phyloP scores from a whole-genome alignment of 2,329 filamentous ascomycete species.

The Fusarium chlamydosporum region DNA sequence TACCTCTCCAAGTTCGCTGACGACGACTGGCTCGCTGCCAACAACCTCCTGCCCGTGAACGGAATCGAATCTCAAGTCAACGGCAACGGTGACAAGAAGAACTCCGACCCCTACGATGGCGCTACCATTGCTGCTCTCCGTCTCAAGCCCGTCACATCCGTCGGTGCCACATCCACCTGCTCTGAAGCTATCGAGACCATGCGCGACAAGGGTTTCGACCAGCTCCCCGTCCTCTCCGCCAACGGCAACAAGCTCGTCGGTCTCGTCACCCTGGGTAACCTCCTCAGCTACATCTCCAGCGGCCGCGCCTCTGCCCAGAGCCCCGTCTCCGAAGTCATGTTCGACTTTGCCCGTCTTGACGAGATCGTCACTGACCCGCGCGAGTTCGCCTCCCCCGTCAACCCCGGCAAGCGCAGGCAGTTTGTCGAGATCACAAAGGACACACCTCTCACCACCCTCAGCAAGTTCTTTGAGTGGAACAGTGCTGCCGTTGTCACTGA shows the following conservation, averaged over 20 bases:
- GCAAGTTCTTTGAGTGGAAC: constrained; percentile 98
- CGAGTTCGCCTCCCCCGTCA: constrained; percentile 65
- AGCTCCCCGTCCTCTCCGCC: constrained; percentile 87
- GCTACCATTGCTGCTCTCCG: constrained; percentile 87
- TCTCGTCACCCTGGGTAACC: constrained; percentile 93
- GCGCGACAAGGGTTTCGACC: constrained; percentile 98
- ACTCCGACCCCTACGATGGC: constrained; percentile 78
- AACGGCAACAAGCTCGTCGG: constrained; percentile 83
- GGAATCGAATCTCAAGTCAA: constrained; percentile 64
- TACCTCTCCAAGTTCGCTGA: constrained; percentile 99
- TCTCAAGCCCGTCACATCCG: constrained; percentile 92
- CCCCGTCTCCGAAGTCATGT: constrained; percentile 92
- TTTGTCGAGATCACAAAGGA: constrained; percentile 97
- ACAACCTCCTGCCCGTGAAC: constrained; percentile 82
- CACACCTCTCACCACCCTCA: constrained; percentile 85
- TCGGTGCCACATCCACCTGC: constrained; percentile 78
- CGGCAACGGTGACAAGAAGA: constrained; percentile 56
- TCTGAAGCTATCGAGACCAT: constrained; percentile 95
- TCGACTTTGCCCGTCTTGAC: constrained; percentile 88
- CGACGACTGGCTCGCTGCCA: constrained; percentile 98
- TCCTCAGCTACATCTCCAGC: constrained; percentile 89
- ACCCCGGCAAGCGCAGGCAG: constrained; percentile 68
- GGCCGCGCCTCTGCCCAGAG: constrained; percentile 82
- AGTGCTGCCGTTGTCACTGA: constrained; percentile 96
- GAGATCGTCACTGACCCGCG: constrained; percentile 93